Base-by-base conservation (phyloP, 2,329 filamentous ascomycete species). In the Orbilia ellipsospora region DNA sequence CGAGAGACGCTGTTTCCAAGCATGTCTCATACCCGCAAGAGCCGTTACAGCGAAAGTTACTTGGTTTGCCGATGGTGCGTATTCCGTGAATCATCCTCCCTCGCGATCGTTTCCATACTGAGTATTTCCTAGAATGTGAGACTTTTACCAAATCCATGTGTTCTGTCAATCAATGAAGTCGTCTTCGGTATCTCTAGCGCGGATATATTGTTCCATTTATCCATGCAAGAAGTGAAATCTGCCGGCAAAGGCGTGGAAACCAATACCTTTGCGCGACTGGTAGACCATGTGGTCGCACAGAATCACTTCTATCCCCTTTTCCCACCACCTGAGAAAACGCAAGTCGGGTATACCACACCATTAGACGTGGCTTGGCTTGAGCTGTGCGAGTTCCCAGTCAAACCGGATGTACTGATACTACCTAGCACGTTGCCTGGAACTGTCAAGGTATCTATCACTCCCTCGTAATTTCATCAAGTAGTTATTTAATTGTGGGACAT, bases 291-390 rank as follows among this genome's bases (percentile, higher is more conserved):
- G 16, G 88, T 99, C 69, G 91, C 97, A 82, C 95, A 98, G 83
- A 86, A 94, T 5, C 93, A 95, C 80, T 98, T 94, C 82, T 93
- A 93, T 80, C 95, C 95, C 0, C 83, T 98, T 0, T 97, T 94
- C 80, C 95, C 95, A 4, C 90, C 94, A 0, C 87, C 89, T 12
- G 89, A 91, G 60, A 86, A 93, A 57, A 86, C 88, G 69, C 88
- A 84, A 78, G 83, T 92, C 66, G 1, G 85, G 84, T 87, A 72
- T 88, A 87, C 0, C 94, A 94, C 0, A 89, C 92, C 0, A 90
- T 90, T 85, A 82, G 95, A 99, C 82, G 84, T 92, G 18, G 90
- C 90, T 77, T 97, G 95, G 82, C 81, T 96, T 78, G 94, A 95
- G 83, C 84, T 98, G 16, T 93, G 92, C 16, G 95, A 98, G 83